These are phyloP conservation scores for Ostreobium quekettii DNA, from an alignment of 139 green algal genomes.

Conservation along the genomic window DNA sequence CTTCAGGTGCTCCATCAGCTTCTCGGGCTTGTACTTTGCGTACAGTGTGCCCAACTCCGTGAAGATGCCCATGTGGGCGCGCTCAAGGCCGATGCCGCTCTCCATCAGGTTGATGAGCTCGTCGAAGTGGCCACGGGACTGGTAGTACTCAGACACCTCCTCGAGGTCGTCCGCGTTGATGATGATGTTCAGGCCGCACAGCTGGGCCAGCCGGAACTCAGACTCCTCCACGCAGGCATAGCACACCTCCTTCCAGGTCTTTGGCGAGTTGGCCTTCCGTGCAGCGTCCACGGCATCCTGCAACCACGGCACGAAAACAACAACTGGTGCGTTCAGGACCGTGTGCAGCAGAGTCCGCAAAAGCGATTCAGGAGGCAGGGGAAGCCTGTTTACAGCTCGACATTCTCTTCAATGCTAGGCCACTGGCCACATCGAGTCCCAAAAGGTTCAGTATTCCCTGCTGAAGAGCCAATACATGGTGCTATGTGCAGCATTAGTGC, in stretches of 20 bases:
- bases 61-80: slow-evolving; percentile 99
- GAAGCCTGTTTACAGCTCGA: no score
- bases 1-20: slow-evolving; percentile 99
- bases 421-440: no score
- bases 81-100: slow-evolving; percentile 91
- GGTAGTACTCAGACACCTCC: slow-evolving; percentile 91
- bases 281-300: slow-evolving; percentile 86
- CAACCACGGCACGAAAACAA: slow-evolving; percentile 27
- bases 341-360: no score
- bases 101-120: slow-evolving; percentile 95
- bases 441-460: no score
- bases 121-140: slow-evolving; percentile 78
- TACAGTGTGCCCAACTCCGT: slow-evolving; percentile 93
- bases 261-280: slow-evolving; percentile 89
- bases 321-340: no score
- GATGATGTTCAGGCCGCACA: slow-evolving; percentile 98
- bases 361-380: no score
- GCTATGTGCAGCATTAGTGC: no score
- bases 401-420: no score
- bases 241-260: slow-evolving; percentile 93
- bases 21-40: slow-evolving; percentile 71
- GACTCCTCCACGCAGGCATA: slow-evolving; percentile 94
- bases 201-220: slow-evolving; percentile 93
- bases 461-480: no score
- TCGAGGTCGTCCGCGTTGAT: slow-evolving; percentile 96